phyloP scores from a whole-genome alignment of 148 eudicot genomes.

The Cornus florida region DNA sequence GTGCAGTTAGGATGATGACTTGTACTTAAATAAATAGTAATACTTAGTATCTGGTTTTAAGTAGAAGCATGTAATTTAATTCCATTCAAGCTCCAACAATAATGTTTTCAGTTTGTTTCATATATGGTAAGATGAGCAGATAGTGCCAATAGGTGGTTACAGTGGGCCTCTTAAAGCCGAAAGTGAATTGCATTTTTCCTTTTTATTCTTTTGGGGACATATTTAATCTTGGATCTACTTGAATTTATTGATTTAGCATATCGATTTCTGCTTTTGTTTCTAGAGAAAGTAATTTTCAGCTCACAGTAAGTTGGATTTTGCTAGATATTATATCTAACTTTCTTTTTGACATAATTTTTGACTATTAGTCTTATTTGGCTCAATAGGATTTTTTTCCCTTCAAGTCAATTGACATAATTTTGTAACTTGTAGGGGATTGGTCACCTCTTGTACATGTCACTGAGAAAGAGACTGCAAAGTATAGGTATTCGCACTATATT shows the following conservation, averaged over 20 bases:
- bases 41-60: not conserved
- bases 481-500: slow-evolving; percentile 68
- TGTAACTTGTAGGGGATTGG: slow-evolving; percentile 67
- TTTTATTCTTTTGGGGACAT: not conserved
- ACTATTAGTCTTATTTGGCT: not conserved
- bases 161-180: not conserved
- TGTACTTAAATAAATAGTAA: not conserved
- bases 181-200: not conserved
- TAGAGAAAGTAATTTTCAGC: not conserved
- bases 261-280: not conserved
- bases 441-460: slow-evolving; percentile 48
- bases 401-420: not conserved
- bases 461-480: slow-evolving; percentile 67
- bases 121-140: not conserved
- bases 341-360: not conserved
- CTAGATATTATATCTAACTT: not conserved
- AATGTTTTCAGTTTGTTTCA: not conserved
- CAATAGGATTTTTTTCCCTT: not conserved
- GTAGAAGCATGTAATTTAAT: not conserved
- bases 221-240: not conserved
- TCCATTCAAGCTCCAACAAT: not conserved
- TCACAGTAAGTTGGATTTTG: not conserved
- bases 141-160: not conserved
- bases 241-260: not conserved
- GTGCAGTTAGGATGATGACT: not conserved